Base-by-base conservation (phyloP, 441 rosid species). In the Gossypium gossypioides region DNA sequence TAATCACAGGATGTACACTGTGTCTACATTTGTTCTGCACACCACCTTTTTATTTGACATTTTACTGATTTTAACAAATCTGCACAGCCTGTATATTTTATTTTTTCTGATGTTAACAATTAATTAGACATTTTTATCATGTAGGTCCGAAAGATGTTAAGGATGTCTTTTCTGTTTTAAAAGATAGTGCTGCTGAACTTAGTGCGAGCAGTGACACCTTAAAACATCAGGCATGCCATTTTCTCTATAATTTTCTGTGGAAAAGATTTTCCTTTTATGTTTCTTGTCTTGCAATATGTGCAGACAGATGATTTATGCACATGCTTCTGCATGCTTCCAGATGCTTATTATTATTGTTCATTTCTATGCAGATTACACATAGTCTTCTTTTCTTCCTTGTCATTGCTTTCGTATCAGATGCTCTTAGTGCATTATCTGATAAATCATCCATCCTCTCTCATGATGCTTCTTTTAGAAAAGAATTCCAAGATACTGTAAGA, bases 401-500 rank as follows among this genome's bases (percentile, higher is more conserved):
- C 76, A 92, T 89, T 75, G 84, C 94, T 80, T 88, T 95, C 75
- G 69, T 91, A 79, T 94, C 99, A 70, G 97, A 92, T 82, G 97
- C 97, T 76, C 81, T 94, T 78, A 83, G 97, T 74, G 85, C 91
- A 22, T 86, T 81, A 51, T 91, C 97, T 75, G 97, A 89, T 77
- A 90, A 81, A 86, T 83, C 89, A 60, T 85, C 97, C 66, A 75
- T 88, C 77, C 86, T 94, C 74, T 87, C 99, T 57, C 82, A 76
- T 77, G 97, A 94, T 85, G 80, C 90, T 78, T 79, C 89, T 5
- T 92, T 94, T 75, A 86, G 92, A 82, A 86, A 79, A 75, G 96
- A 88, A 69, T 94, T 94, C 81, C 94, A 92, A 80, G 94, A 94
- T 77, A 86, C 78, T 83, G 99, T 94, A 89, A 88, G 97, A 82